Evolutionary conservation across 176 grass and related monocot genomes (phyloP).

Genomic region (Pontederia paniculata): DNA sequence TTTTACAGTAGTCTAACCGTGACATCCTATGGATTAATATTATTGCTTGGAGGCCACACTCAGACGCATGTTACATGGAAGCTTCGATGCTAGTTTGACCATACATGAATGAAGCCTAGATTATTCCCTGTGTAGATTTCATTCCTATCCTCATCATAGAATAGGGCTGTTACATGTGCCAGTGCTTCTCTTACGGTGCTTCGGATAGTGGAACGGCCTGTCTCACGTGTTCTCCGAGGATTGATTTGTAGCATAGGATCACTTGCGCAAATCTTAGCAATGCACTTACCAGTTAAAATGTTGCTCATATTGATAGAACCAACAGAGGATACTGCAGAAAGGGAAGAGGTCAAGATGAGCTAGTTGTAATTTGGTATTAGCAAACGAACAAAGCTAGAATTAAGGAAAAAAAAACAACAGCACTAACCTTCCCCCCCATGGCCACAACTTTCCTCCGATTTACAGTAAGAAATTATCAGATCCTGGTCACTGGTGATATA

Average conservation of each 20-base stretch:
- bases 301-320: conserved; percentile 98
- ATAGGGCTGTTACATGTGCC: conserved; percentile 86
- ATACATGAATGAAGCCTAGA: conserved; percentile 83
- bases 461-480: conserved; percentile 97
- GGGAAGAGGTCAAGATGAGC: not conserved
- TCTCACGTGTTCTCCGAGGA: conserved; percentile 25
- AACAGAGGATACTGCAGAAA: conserved; percentile 33
- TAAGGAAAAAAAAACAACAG: not conserved
- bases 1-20: too few relatives aligned
- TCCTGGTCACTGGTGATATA: conserved; percentile 95
- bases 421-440: not conserved
- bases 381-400: not conserved
- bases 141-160: conserved; percentile 92
- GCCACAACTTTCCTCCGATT: conserved; percentile 36
- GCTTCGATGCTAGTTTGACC: conserved; percentile 56
- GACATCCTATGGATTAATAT: too few relatives aligned
- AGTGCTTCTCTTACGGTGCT: conserved; percentile 76
- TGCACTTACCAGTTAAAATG: conserved; percentile 93
- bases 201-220: conserved; percentile 33
- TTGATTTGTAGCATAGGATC: conserved; percentile 34
- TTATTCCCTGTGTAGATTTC: conserved; percentile 98
- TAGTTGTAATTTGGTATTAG: not conserved
- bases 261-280: conserved; percentile 82
- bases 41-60: too few relatives aligned
- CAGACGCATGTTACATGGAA: too few relatives aligned